A percentile compares a stretch with the other conserved stretches of the same genome.
Evolutionary conservation across 345 rosid genomes (phyloP).

Genomic region (Eucalyptus melliodora): DNA sequence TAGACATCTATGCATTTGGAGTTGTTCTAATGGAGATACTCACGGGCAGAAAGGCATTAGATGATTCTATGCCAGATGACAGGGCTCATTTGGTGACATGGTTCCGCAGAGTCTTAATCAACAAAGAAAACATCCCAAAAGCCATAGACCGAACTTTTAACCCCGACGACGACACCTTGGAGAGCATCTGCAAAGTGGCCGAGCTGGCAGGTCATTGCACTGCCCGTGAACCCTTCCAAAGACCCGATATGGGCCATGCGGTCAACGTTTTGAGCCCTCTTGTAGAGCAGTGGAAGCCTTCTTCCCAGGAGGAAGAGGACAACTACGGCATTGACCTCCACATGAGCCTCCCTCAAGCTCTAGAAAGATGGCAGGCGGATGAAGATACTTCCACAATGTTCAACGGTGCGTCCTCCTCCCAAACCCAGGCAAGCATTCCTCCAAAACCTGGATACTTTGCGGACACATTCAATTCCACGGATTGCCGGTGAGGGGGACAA

Average conservation of each 20-base stretch:
- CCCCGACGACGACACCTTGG: slow-evolving; percentile 46
- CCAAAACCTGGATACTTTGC: slow-evolving; percentile 34
- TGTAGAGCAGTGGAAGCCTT: slow-evolving; percentile 86
- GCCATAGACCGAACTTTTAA: slow-evolving; percentile 40
- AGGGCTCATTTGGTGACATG: slow-evolving; percentile 67
- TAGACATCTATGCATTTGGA: slow-evolving; percentile 81
- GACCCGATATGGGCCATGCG: slow-evolving; percentile 91
- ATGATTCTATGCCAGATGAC: slow-evolving; percentile 55
- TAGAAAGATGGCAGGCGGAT: slow-evolving; percentile 73
- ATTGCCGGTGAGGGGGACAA: slow-evolving; percentile 36
- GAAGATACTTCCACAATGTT: slow-evolving; percentile 56
- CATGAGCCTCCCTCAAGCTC: slow-evolving; percentile 74
- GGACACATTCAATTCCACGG: slow-evolving; percentile 39
- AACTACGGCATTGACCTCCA: slow-evolving; percentile 42
- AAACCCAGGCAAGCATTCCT: slow-evolving; percentile 53
- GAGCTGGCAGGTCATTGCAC: slow-evolving; percentile 93
- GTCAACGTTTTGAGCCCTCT: slow-evolving; percentile 67
- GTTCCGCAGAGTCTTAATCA: slow-evolving; percentile 54
- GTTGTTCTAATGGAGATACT: slow-evolving; percentile 81
- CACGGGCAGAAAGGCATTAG: slow-evolving; percentile 79
- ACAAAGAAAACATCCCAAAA: slow-evolving; percentile 53
- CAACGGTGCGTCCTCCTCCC: slow-evolving; percentile 22
- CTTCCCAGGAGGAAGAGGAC: slow-evolving; percentile 49
- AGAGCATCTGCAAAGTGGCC: slow-evolving; percentile 50
- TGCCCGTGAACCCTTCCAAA: slow-evolving; percentile 58